phyloP scores from a whole-genome alignment of 2,329 filamentous ascomycete species.

The Ophiostoma australiae region DNA sequence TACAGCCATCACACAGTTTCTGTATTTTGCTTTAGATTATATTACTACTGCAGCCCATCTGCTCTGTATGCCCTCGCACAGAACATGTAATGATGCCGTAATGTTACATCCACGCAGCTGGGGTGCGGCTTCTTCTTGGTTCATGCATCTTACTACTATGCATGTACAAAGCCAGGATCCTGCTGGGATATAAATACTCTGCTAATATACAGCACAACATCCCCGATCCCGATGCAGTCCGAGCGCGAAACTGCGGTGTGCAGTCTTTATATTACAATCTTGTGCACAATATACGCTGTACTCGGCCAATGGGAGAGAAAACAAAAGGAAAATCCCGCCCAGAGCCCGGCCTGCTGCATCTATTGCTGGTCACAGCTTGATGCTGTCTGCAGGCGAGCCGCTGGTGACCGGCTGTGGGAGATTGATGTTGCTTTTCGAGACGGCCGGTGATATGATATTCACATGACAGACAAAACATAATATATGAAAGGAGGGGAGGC shows the following conservation, averaged over 20 bases:
- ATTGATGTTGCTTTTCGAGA: background rate
- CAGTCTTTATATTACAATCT: background rate
- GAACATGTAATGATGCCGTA: conserved; percentile 9
- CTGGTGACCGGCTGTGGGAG: background rate
- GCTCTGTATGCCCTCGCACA: background rate
- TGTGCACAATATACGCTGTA: background rate
- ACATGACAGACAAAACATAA: background rate
- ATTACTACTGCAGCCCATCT: no score
- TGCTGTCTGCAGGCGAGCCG: background rate
- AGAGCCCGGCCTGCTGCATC: background rate
- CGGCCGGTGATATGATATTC: background rate
- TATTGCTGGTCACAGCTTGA: background rate
- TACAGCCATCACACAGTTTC: background rate
- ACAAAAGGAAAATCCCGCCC: background rate
- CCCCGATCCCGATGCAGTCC: background rate
- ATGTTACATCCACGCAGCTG: conserved; percentile 1
- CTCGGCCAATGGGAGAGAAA: background rate
- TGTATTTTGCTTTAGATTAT: no score
- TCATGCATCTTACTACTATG: background rate
- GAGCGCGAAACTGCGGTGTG: conserved; percentile 8
- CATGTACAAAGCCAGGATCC: background rate
- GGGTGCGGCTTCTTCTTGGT: background rate
- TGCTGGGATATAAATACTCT: background rate
- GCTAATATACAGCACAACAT: background rate
- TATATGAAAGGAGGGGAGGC: background rate